Base-by-base conservation (phyloP, 768 basidiomycete genomes). In the Tricholoma furcatifolium region DNA sequence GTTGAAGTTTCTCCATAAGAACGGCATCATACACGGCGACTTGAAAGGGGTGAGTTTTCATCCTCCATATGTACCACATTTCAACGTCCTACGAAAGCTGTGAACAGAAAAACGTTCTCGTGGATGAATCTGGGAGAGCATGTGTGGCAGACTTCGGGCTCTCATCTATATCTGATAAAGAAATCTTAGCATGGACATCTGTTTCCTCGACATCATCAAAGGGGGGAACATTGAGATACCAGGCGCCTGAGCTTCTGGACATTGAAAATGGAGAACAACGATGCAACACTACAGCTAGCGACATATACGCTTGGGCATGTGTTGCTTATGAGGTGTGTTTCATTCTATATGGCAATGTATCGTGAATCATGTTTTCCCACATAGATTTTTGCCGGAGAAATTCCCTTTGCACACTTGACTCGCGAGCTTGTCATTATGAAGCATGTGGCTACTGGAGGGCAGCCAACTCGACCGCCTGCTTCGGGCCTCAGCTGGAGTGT, bases 191-290 rank as follows among this genome's bases (percentile, higher is more conserved):
- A 18, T 30, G n/a, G n/a, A n/a, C 50, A 9, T 43, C 50, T 18
- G 34, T 39, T 6, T 31, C 30, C 12, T 30, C 36, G 7, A 23
- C 14, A 18, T 35, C 38, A 2, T 47, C 43, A 10, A 18, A n/a
- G 1, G 50, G 31, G 21, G 45, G 34, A 1, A 30, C 44, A 3
- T 32, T 47, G 1, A 38, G 55, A n/a, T 56, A 23, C 41, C 55
- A 47, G 21, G 55, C 55, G 1, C 55, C 55, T 10, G 55, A 56
- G 34, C 40, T 56, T 4, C 23, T 53, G 24, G 55, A 55, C 4
- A 23, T 42, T 4, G 34, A 56, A 30, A 38, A 15, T 6, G 18
- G n/a, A 6, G 39, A 41, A 20, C 17, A 41, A 14, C 23, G n/a
- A 15, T 18, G 31, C 5, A 15, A 15, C 6, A 35, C 17, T 23